Evolutionary conservation across 768 basidiomycete species (phyloP), one percentile per base, ranked within the genome.

Genomic region (Sarcodon sp.): DNA sequence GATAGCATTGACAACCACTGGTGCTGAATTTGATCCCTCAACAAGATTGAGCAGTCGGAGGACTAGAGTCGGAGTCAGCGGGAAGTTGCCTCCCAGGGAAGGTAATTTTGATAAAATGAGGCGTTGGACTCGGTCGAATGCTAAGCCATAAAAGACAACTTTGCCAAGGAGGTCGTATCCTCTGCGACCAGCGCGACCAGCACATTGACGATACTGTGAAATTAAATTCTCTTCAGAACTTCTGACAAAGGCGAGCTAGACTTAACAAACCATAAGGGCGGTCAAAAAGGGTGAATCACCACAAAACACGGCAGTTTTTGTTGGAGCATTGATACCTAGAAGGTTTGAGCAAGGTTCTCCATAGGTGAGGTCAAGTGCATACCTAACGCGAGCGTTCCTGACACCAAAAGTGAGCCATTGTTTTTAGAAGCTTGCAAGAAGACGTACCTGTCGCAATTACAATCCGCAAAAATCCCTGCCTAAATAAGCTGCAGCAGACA

Each of bases 141-240:
- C 62, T 6, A 86, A 57, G 18, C 81, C 83, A 55, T 80, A 83
- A 64, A 87, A 86, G 2, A 86, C 67, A 35, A 85, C 82, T 46
- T 80, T 80, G 6, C 83, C 83, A 0, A 80, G 66, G 6, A 79
- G 69, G 55, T 85, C 82, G 50, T 70, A 83, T 2, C 83, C 83
- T 55, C 83, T 72, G 38, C 83, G 73, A 49, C 83, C 83, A 36
- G 83, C 83, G 59, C 83, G 72, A 48, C 83, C 83, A 41, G 80
- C 73, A 50, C 80, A 82, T 69, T 85, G 83, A 9, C 83, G 77
- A 58, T 80, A 85, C 79, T 80, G 54, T 33, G 46, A 9, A 0
- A 51, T 51, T 53, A 47, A 47, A 48, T 44, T 44, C 49, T 46
- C 50, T 18, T 51, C n/a, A 45, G 21, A 47, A 18, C 35, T 27